Percentiles rank a stretch among this genome's conserved stretches.
These are phyloP conservation scores for Phytophthora europaea DNA, from an alignment of 352 stramenopile genomes.

Conservation along the genomic window DNA sequence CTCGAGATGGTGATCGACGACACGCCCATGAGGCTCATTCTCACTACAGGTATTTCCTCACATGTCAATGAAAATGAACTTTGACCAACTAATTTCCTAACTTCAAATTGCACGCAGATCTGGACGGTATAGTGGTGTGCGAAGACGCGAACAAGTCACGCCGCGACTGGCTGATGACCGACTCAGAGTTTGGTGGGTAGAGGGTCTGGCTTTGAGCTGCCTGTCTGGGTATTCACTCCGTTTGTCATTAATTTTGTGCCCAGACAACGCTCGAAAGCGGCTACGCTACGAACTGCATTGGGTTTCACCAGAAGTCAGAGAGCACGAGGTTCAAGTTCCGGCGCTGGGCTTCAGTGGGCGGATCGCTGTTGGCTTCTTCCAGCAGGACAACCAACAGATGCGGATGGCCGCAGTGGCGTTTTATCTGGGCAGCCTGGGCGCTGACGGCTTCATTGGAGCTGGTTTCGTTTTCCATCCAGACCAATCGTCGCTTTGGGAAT, in stretches of 20 bases:
- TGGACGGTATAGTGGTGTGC: slow-evolving; percentile 37
- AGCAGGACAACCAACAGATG: slow-evolving; percentile 53
- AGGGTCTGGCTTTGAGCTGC: background rate
- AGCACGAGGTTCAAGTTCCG: slow-evolving; percentile 37
- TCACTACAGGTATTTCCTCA: slow-evolving; percentile 28
- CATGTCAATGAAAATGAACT: background rate
- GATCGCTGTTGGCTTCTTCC: slow-evolving; percentile 53
- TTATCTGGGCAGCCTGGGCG: slow-evolving; percentile 58
- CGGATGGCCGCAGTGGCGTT: slow-evolving; percentile 55
- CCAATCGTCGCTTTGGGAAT: slow-evolving; percentile 54
- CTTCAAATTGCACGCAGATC: slow-evolving; percentile 12
- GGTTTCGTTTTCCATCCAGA: slow-evolving; percentile 48
- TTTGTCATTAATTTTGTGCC: background rate
- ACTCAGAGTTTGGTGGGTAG: slow-evolving; percentile 35
- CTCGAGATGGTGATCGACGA: slow-evolving; percentile 29
- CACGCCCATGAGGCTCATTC: slow-evolving; percentile 17
- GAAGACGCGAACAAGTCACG: slow-evolving; percentile 27
- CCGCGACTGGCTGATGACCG: slow-evolving; percentile 36
- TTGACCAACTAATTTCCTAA: too few species aligned
- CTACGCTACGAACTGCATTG: slow-evolving; percentile 60
- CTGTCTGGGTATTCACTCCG: background rate
- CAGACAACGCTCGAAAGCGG: slow-evolving; percentile 69
- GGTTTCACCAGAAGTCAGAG: slow-evolving; percentile 31
- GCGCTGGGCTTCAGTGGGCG: slow-evolving; percentile 32
- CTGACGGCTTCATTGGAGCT: slow-evolving; percentile 67